Evolutionary conservation across 2,329 filamentous ascomycete species (phyloP).

Genomic region (Ophiosphaerella korrae): DNA sequence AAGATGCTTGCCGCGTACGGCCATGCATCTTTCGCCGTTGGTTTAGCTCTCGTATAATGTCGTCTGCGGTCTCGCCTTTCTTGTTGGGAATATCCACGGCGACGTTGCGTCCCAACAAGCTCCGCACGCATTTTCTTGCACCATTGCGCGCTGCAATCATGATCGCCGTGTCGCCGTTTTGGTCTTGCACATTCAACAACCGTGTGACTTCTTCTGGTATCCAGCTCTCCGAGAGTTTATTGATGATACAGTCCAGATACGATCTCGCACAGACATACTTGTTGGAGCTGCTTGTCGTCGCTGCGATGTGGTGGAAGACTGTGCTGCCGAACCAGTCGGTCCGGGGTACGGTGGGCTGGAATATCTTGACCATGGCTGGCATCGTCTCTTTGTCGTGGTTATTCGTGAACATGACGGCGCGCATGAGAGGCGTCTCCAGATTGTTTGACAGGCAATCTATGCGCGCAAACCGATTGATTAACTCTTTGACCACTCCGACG

Average conservation of each 20-base stretch:
- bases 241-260: slow-evolving; percentile 89
- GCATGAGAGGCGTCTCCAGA: slow-evolving; percentile 88
- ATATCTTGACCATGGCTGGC: slow-evolving; percentile 78
- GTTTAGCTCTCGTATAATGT: slow-evolving; percentile 78
- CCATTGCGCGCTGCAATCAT: slow-evolving; percentile 84
- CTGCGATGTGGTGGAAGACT: slow-evolving; percentile 92
- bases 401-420: slow-evolving; percentile 94
- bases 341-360: slow-evolving; percentile 79
- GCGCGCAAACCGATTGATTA: slow-evolving; percentile 80
- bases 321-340: slow-evolving; percentile 83
- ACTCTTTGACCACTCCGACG: slow-evolving; percentile 84
- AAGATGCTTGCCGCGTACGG: slow-evolving; percentile 71
- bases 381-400: slow-evolving; percentile 94
- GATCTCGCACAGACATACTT: slow-evolving; percentile 90
- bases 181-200: slow-evolving; percentile 81
- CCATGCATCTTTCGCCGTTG: slow-evolving; percentile 65
- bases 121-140: slow-evolving; percentile 75
- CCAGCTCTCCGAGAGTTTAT: slow-evolving; percentile 79
- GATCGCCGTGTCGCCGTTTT: slow-evolving; percentile 88
- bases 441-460: slow-evolving; percentile 68
- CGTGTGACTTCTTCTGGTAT: slow-evolving; percentile 77
- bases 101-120: slow-evolving; percentile 76
- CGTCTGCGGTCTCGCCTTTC: slow-evolving; percentile 81
- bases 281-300: slow-evolving; percentile 81
- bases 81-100: slow-evolving; percentile 81